Evolutionary conservation across 208 protist genomes (phyloP), one percentile per base, ranked within the genome.

Genomic region (Leishmania turanica): DNA sequence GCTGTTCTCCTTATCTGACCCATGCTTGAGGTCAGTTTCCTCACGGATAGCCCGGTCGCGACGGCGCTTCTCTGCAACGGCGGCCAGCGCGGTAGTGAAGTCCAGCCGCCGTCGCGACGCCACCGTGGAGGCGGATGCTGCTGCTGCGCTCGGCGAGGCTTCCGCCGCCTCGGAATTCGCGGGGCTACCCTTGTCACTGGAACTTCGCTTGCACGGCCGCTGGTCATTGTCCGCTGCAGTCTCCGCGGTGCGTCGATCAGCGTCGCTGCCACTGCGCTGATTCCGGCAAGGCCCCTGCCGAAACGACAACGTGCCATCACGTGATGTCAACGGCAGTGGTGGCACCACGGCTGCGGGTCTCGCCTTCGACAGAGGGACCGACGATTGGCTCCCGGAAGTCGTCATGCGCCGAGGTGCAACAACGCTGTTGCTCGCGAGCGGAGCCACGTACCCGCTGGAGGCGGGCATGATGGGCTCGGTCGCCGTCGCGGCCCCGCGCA

Each of bases 51-150:
- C 77, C 11, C 85, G 82, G 24, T 88, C 84, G 9, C 81, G 84
- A 19, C 85, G 82, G 3, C 88, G 88, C 68, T 87, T 91, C 75
- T 86, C 88, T 53, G 82, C 79, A 6, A 91, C 88, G 4, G 83
- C 76, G 4, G 88, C 88, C 13, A 91, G 60, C 47, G 83, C 88
- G 13, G 80, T 74, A 9, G 83, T 72, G 58, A 91, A 91, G 81
- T 91, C 88, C 17, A 88, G 71, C 6, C 77, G 83, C 8, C 84
- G 80, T 66, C 81, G 82, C 31, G 85, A 79, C 74, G 53, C 56
- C 15, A n/a, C 72, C n/a, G 47, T 2, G 31, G 72, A 0, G 49
- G 72, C 21, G 5, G 27, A n/a, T 2, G 53, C n/a, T 1, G 37
- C 51, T 1, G 66, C 68, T 15, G 74, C 17, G 8, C 54, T 13